Conservation (phyloP, 2,329 filamentous ascomycete species). For the Zymoseptoria ardabiliae region DNA sequence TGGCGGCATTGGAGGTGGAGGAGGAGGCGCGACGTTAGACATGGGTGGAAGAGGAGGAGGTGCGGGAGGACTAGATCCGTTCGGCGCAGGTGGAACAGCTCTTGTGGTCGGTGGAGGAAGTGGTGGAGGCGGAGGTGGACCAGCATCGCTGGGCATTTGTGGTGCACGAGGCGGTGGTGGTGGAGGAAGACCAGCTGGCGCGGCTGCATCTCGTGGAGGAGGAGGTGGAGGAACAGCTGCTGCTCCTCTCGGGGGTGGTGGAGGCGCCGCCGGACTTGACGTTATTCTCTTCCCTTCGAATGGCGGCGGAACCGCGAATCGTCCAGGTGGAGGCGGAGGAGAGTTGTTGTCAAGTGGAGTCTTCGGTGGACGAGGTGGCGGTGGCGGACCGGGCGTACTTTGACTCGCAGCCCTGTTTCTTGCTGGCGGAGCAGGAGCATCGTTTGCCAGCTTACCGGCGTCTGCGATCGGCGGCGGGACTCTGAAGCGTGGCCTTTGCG, state of each 20-base stretch:
- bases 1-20: conserved; percentile 36
- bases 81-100: conserved; percentile 25
- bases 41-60: conserved; percentile 37
- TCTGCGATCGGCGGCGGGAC: conserved; percentile 84
- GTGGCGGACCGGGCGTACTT: conserved; percentile 40
- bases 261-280: conserved; percentile 59
- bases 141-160: conserved; percentile 38
- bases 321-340: conserved; percentile 26
- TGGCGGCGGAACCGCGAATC: conserved; percentile 71
- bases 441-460: conserved; percentile 58
- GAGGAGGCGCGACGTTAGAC: conserved; percentile 30
- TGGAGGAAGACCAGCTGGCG: conserved; percentile 29
- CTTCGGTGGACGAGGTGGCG: conserved; percentile 42
- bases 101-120: conserved; percentile 25
- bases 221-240: conserved; percentile 52
- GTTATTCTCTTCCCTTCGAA: conserved; percentile 58
- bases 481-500: conserved; percentile 64
- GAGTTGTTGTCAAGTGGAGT: conserved; percentile 54
- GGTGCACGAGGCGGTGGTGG: conserved; percentile 54
- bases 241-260: conserved; percentile 13
- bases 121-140: conserved; percentile 28
- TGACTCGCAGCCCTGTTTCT: conserved; percentile 46
- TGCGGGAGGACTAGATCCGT: conserved; percentile 32
- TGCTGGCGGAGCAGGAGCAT: conserved; percentile 38
- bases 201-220: conserved; percentile 33